Percentiles rank a stretch among this genome's conserved stretches.
phyloP scores from a whole-genome alignment of 371 early-diverging fungal genomes.

The Mucor indicus region DNA sequence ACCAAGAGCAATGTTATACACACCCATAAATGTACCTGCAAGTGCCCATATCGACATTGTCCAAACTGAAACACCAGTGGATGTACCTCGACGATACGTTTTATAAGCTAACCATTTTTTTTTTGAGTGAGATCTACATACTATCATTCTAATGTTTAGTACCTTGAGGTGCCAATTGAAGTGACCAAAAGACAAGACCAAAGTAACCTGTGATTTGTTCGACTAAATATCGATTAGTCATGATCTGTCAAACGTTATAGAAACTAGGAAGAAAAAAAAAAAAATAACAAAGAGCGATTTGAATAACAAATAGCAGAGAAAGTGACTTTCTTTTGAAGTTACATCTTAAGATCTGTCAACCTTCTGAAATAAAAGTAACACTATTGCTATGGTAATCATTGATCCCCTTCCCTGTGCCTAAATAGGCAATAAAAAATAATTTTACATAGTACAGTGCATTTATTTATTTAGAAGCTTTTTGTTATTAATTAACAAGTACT shows the following conservation, averaged over 20 bases:
- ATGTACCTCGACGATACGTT: slow-evolving; percentile 30
- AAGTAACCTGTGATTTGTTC: slow-evolving; percentile 53
- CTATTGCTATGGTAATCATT: too few species aligned
- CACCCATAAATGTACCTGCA: slow-evolving; percentile 40
- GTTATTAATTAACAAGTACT: too few species aligned
- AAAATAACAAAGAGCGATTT: neutral
- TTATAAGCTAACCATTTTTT: slow-evolving; percentile 22
- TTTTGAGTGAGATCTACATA: neutral
- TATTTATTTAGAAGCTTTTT: too few species aligned
- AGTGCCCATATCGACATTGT: slow-evolving; percentile 53
- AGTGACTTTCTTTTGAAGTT: too few species aligned
- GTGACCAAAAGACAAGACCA: slow-evolving; percentile 58
- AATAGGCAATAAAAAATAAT: too few species aligned
- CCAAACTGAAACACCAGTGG: slow-evolving; percentile 45
- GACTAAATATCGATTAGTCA: slow-evolving; percentile 5
- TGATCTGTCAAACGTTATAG: neutral
- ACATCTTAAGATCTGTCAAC: too few species aligned
- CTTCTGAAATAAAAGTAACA: too few species aligned
- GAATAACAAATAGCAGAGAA: neutral
- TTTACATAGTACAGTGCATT: too few species aligned
- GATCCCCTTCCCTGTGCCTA: too few species aligned
- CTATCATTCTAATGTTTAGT: neutral
- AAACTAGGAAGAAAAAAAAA: neutral
- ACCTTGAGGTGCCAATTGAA: slow-evolving; percentile 59
- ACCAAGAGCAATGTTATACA: slow-evolving; percentile 45